Percentiles rank a stretch among this genome's conserved stretches.
Conservation (phyloP, 129 eudicot species). For the Calendula officinalis region DNA sequence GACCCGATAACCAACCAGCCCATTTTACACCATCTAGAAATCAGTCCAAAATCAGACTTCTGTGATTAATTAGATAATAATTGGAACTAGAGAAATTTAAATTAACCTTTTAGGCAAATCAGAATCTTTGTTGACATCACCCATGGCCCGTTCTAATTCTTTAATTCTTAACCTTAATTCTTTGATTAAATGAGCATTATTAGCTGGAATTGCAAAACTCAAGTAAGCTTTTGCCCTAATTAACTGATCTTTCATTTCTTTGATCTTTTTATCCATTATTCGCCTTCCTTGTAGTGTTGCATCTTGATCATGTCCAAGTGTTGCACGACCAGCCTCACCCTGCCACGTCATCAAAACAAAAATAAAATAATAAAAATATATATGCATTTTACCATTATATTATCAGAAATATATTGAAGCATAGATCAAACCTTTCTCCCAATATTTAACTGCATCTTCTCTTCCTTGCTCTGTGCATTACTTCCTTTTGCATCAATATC, state of each 20-base stretch:
- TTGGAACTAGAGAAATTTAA: slow-evolving; percentile 2
- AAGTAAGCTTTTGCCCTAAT: slow-evolving; percentile 86
- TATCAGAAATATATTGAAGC: neutral
- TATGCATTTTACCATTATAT: neutral
- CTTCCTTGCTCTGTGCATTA: slow-evolving; percentile 30
- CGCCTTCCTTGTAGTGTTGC: slow-evolving; percentile 28
- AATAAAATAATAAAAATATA: neutral
- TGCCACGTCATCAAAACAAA: slow-evolving; percentile 32
- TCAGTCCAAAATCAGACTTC: neutral
- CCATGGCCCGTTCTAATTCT: slow-evolving; percentile 66
- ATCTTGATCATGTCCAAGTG: slow-evolving; percentile 34
- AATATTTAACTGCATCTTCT: slow-evolving; percentile 21
- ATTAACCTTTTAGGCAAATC: slow-evolving; percentile 68
- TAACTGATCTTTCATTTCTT: slow-evolving; percentile 90
- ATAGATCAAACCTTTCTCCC: slow-evolving; percentile 43
- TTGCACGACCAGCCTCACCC: slow-evolving; percentile 40
- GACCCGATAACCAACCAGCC: neutral
- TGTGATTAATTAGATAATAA: neutral
- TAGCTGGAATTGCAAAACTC: slow-evolving; percentile 58
- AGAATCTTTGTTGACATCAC: slow-evolving; percentile 63
- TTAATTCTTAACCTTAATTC: slow-evolving; percentile 75
- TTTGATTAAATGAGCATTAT: slow-evolving; percentile 73
- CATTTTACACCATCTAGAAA: neutral
- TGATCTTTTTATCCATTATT: slow-evolving; percentile 53
- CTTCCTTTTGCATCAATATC: slow-evolving; percentile 30